Conservation (phyloP, 1,139 yeast species). For the Tardiomyces blankii region DNA sequence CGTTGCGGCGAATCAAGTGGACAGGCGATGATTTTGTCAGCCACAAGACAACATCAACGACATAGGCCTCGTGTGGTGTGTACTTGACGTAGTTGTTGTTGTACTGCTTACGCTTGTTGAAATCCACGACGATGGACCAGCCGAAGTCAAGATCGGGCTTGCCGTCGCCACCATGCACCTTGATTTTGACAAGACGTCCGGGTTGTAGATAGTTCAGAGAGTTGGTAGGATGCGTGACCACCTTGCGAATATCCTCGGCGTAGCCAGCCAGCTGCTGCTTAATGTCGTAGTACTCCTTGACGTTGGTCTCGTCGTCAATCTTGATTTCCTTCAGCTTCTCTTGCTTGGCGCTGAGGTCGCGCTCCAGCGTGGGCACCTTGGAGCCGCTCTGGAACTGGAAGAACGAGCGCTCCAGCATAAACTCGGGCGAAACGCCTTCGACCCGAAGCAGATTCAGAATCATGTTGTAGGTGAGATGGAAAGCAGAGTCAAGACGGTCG, state of each 20-base stretch:
- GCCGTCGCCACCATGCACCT: conserved; percentile 25
- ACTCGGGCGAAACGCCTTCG: conserved; percentile 97
- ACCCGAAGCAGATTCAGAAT: conserved; percentile 88
- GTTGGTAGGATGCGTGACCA: conserved; percentile 89
- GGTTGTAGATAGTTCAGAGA: conserved; percentile 73
- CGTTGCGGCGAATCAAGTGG: conserved; percentile 29
- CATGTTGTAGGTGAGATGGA: conserved; percentile 96
- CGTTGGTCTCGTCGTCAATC: conserved; percentile 62
- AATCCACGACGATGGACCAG: conserved; percentile 86
- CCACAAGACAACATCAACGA: conserved; percentile 60
- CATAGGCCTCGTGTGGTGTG: conserved; percentile 79
- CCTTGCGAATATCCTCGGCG: conserved; percentile 66
- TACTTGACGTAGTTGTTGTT: conserved; percentile 14
- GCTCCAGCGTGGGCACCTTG: conserved; percentile 76
- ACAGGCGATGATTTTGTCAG: conserved; percentile 62
- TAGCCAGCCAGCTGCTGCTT: conserved; percentile 60
- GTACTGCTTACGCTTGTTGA: conserved; percentile 45
- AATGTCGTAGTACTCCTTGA: conserved; percentile 76
- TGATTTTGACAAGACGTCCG: conserved; percentile 73
- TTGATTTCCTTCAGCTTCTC: conserved; percentile 36
- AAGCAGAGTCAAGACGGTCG: conserved; percentile 90
- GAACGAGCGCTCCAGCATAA: conserved; percentile 88
- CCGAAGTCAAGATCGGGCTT: conserved; percentile 50
- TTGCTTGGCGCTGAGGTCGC: conserved; percentile 43
- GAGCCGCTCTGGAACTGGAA: conserved; percentile 92